These are phyloP conservation scores for Auricularia auricula-judae DNA, from an alignment of 768 basidiomycete genomes.

Conservation along the genomic window DNA sequence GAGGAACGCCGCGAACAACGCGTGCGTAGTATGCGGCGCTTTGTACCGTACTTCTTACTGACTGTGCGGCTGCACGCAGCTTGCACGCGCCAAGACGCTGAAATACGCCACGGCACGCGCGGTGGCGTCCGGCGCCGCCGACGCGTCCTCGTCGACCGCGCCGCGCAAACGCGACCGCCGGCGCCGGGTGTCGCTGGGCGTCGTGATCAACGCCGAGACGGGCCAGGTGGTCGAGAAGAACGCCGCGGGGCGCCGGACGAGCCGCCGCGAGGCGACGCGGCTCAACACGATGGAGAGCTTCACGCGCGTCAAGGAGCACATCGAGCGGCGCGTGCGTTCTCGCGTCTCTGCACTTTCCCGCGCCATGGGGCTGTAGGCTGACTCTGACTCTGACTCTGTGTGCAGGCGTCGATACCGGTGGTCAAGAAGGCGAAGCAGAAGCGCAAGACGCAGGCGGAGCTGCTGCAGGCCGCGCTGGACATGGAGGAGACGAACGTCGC, in stretches of 20 bases:
- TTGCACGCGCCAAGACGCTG: conserved; percentile 6
- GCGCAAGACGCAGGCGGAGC: conserved; percentile 65
- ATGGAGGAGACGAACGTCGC: conserved; percentile 78
- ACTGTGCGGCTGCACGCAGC: neutral
- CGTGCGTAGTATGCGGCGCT: neutral
- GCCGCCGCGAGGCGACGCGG: conserved; percentile 58
- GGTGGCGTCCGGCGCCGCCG: conserved; percentile 3
- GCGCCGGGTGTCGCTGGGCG: conserved; percentile 44
- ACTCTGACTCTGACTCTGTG: neutral
- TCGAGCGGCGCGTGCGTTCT: conserved; percentile 44
- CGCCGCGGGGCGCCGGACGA: conserved; percentile 34
- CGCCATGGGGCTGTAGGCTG: neutral
- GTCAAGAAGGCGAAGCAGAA: conserved; percentile 47
- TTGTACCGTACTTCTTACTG: neutral
- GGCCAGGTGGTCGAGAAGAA: conserved; percentile 39
- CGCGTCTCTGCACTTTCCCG: neutral
- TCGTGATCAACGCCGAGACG: conserved; percentile 47
- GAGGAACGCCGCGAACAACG: conserved; percentile 41
- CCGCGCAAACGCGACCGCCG: conserved; percentile 12
- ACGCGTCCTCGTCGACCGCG: neutral
- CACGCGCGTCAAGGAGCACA: conserved; percentile 35
- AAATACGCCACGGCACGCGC: conserved; percentile 3
- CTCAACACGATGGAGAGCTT: conserved; percentile 35
- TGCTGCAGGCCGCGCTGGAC: conserved; percentile 73
- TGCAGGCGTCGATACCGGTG: conserved; percentile 31